A percentile compares a stretch with the other conserved stretches of the same genome.
Conservation (phyloP, 2,329 filamentous ascomycete species). For the Aspergillus floridensis region DNA sequence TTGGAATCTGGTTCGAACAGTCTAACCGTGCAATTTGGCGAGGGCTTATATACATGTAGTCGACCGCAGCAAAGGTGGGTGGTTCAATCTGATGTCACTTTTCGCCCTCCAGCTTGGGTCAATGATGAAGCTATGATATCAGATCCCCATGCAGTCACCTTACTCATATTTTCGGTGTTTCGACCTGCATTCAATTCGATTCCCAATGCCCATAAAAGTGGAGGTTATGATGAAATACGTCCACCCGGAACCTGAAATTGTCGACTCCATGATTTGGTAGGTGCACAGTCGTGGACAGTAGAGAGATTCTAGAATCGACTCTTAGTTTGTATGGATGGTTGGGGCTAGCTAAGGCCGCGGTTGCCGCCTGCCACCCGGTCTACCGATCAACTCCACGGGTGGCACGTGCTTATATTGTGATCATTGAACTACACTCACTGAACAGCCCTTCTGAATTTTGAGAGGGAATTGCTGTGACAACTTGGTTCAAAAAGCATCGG, state of each 20-base stretch:
- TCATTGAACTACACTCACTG: too few species aligned
- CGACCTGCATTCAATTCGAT: background rate
- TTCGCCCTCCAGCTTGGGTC: background rate
- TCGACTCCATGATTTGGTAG: too few species aligned
- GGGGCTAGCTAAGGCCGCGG: too few species aligned
- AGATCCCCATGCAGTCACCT: background rate
- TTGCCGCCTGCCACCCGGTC: too few species aligned
- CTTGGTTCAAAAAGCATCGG: too few species aligned
- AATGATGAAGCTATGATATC: constrained; percentile 17
- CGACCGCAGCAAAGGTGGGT: background rate
- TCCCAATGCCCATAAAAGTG: background rate
- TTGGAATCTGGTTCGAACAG: background rate
- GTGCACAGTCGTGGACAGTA: too few species aligned
- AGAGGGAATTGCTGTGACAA: too few species aligned
- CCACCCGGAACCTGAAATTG: background rate
- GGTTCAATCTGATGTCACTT: constrained; percentile 11
- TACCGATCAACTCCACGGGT: background rate
- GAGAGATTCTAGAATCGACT: background rate
- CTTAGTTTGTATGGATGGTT: too few species aligned
- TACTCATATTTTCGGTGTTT: too few species aligned
- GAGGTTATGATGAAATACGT: background rate
- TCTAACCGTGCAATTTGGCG: background rate
- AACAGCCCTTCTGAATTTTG: too few species aligned
- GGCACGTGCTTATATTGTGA: background rate
- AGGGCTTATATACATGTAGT: background rate